A percentile compares a stretch with the other conserved stretches of the same genome.
Evolutionary conservation across 2,329 filamentous ascomycete species (phyloP).

Genomic region (Teratosphaeria gauchensis): DNA sequence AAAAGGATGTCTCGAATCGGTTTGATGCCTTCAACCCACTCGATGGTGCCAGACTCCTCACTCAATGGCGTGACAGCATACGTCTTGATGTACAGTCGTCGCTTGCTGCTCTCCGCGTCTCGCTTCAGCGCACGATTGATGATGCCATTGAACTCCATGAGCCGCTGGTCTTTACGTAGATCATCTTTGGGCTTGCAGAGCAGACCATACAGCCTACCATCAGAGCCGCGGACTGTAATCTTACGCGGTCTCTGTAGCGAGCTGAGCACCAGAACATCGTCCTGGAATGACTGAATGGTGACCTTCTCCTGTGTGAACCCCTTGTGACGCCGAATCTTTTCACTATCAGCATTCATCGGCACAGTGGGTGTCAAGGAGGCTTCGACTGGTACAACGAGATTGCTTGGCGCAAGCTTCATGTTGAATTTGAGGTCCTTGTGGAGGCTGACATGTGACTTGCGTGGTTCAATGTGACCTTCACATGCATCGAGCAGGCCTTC

Average conservation of each 20-base stretch:
- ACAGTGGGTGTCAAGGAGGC: conserved; percentile 72
- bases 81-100: conserved; percentile 89
- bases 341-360: conserved; percentile 59
- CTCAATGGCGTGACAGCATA: conserved; percentile 95
- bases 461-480: conserved; percentile 63
- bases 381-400: conserved; percentile 82
- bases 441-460: conserved; percentile 65
- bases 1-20: conserved; percentile 87
- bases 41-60: conserved; percentile 94
- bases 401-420: conserved; percentile 69
- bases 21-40: conserved; percentile 96
- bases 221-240: conserved; percentile 76
- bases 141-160: conserved; percentile 99
- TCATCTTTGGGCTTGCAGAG: conserved; percentile 98
- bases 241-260: conserved; percentile 90
- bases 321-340: conserved; percentile 61
- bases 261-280: conserved; percentile 81
- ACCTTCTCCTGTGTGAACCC: conserved; percentile 81
- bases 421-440: conserved; percentile 72
- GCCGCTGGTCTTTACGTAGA: conserved; percentile 87
- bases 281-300: conserved; percentile 68
- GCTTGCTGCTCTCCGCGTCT: conserved; percentile 80
- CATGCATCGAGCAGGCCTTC: conserved; percentile 74
- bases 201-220: conserved; percentile 79
- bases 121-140: conserved; percentile 92